A percentile compares a stretch with the other conserved stretches of the same genome.
Conservation (phyloP, 768 basidiomycete species). For the Rhodocollybia butyracea region DNA sequence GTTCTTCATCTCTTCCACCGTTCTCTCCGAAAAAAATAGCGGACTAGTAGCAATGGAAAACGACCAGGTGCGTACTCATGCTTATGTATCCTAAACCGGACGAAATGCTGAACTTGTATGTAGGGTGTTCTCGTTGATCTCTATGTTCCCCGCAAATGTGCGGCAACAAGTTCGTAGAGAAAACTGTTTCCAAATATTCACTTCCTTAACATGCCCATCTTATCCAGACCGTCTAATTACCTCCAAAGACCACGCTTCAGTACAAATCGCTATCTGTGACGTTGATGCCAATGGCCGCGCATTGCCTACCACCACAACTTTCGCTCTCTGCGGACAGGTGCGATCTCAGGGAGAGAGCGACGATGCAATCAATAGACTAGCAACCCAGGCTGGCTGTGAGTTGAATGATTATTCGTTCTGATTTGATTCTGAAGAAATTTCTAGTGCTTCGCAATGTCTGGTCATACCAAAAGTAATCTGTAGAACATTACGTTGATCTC, state of each 20-base stretch:
- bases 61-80: slow-evolving; percentile 63
- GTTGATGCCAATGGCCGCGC: slow-evolving; percentile 90
- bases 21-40: background rate
- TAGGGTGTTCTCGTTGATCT: slow-evolving; percentile 99
- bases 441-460: slow-evolving; percentile 95
- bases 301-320: slow-evolving; percentile 76
- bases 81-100: background rate
- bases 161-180: slow-evolving; percentile 84
- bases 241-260: slow-evolving; percentile 98
- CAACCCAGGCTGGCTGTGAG: slow-evolving; percentile 93
- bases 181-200: background rate
- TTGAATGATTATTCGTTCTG: slow-evolving; percentile 14
- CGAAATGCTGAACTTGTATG: slow-evolving; percentile 5
- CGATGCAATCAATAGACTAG: slow-evolving; percentile 94
- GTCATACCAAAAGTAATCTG: slow-evolving; percentile 86
- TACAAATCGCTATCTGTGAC: slow-evolving; percentile 93
- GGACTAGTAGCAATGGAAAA: slow-evolving; percentile 74
- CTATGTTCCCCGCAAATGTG: slow-evolving; percentile 99
- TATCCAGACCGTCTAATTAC: slow-evolving; percentile 91
- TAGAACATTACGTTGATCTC: background rate
- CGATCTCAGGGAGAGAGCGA: slow-evolving; percentile 95
- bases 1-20: background rate
- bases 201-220: slow-evolving; percentile 7
- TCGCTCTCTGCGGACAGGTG: slow-evolving; percentile 93
- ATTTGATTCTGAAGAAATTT: slow-evolving; percentile 7